Percentiles rank a stretch among this genome's conserved stretches.
phyloP scores from a whole-genome alignment of 1,284 basidiomycete species.

The Rhizopogon parksii region DNA sequence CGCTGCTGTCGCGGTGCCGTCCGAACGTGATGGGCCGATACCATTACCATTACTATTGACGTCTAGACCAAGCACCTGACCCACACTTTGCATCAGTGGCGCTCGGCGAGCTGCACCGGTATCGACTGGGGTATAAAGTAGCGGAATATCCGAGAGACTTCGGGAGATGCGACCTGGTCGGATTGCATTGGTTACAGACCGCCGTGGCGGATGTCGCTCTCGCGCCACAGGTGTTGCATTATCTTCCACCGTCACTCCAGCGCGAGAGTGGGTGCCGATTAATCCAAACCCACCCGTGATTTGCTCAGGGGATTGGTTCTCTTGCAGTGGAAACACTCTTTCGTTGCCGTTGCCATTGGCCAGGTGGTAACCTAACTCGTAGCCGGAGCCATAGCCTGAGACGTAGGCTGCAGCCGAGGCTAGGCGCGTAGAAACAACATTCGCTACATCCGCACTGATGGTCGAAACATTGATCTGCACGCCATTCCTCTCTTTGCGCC shows the following conservation, averaged over 20 bases:
- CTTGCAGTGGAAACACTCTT: constrained; percentile 24
- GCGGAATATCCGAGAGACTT: constrained; percentile 12
- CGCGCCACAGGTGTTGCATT: constrained; percentile 22
- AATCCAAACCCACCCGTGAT: constrained; percentile 20
- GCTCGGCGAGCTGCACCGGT: constrained; percentile 14
- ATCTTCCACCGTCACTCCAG: constrained; percentile 18
- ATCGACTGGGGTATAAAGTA: constrained; percentile 9
- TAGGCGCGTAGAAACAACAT: constrained; percentile 15
- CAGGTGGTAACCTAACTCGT: constrained; percentile 21
- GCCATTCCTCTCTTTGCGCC: constrained; percentile 5
- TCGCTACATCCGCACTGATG: constrained; percentile 2
- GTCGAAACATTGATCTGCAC: no score
- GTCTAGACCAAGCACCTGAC: constrained; percentile 10
- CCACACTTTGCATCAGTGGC: constrained; percentile 11
- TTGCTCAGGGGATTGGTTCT: constrained; percentile 20
- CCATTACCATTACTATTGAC: constrained; percentile 14
- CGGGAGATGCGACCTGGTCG: constrained; percentile 12
- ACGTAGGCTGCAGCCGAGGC: constrained; percentile 26
- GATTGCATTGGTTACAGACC: constrained; percentile 22
- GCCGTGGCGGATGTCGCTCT: constrained; percentile 15
- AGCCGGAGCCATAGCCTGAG: constrained; percentile 26
- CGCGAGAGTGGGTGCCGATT: constrained; percentile 21
- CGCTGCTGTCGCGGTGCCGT: constrained; percentile 3
- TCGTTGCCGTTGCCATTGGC: constrained; percentile 19
- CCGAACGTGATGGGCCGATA: constrained; percentile 14